Percentiles rank a stretch among this genome's conserved stretches.
phyloP scores from a whole-genome alignment of 306 rosid species.

The Pterocarpus santalinus region DNA sequence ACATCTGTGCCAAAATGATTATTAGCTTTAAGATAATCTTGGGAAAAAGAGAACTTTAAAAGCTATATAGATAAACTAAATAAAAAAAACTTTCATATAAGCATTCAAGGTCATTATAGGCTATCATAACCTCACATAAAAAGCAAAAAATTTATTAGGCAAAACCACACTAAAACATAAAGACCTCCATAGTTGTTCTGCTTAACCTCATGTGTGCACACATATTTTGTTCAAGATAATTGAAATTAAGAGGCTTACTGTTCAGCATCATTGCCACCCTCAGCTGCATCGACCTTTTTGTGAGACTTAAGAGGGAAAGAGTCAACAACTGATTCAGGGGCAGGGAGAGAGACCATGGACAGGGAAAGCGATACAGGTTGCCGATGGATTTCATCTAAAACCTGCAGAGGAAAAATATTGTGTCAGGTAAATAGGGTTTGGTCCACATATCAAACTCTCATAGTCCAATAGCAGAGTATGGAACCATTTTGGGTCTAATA shows the following conservation, averaged over 20 bases:
- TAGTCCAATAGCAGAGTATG: conserved; percentile 18
- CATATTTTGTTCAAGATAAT: neutral
- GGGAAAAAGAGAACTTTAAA: neutral
- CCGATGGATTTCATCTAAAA: conserved; percentile 95
- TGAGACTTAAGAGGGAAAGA: conserved; percentile 88
- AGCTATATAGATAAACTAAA: neutral
- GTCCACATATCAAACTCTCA: conserved; percentile 31
- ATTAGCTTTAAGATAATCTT: neutral
- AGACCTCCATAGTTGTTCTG: neutral
- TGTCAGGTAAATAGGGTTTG: conserved; percentile 35
- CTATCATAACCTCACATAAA: conserved; percentile 7
- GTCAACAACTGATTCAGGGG: conserved; percentile 87
- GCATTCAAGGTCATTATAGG: conserved; percentile 14
- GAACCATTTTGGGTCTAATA: conserved; percentile 23
- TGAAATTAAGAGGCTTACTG: conserved; percentile 66
- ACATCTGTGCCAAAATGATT: conserved; percentile 63
- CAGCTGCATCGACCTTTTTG: conserved; percentile 60
- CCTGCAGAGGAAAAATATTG: conserved; percentile 59
- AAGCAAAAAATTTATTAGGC: neutral
- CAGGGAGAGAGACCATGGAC: conserved; percentile 91
- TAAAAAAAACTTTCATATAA: neutral
- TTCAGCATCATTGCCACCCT: conserved; percentile 63
- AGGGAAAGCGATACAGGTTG: conserved; percentile 86
- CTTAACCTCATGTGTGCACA: neutral
- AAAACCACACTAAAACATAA: neutral